Conservation (phyloP, 305 asterid genomes). For the Plantago lanceolata region DNA sequence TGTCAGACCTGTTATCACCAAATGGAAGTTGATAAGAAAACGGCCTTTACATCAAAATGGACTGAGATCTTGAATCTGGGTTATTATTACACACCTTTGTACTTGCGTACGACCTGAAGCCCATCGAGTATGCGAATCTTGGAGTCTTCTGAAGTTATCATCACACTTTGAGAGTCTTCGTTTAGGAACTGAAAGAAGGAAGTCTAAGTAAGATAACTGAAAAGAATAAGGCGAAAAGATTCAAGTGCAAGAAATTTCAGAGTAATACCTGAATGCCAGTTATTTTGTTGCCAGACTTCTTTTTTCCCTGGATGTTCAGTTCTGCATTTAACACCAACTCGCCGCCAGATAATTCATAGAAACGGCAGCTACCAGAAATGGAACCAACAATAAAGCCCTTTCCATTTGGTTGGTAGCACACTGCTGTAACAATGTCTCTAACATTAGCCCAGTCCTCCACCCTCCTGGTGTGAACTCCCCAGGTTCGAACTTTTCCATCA, state of each 20-base stretch:
- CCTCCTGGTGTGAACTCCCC: conserved; percentile 53
- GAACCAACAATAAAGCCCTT: conserved; percentile 72
- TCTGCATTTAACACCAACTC: conserved; percentile 45
- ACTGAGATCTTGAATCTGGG: not conserved
- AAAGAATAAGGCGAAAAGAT: not conserved
- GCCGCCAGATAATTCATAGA: conserved; percentile 51
- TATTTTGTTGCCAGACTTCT: conserved; percentile 56
- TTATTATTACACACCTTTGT: conserved; percentile 48
- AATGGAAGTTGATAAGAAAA: conserved; percentile 8
- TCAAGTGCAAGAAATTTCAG: not conserved
- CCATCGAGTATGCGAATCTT: conserved; percentile 75
- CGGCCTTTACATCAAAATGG: not conserved
- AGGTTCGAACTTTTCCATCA: conserved; percentile 79
- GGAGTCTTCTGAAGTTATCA: conserved; percentile 82
- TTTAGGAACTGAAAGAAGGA: conserved; percentile 48
- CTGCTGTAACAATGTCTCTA: conserved; percentile 51
- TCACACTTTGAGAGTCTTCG: conserved; percentile 44
- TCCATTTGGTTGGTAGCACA: conserved; percentile 76
- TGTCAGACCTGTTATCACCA: conserved; percentile 39
- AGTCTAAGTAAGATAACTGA: conserved; percentile 18
- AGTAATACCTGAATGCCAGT: conserved; percentile 76
- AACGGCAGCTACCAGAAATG: conserved; percentile 63
- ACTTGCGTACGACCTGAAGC: conserved; percentile 60
- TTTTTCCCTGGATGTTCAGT: conserved; percentile 44
- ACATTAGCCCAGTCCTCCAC: conserved; percentile 66